Percentiles rank a stretch among this genome's conserved stretches.
Conservation (phyloP, 345 rosid genomes). For the Pistacia vera region DNA sequence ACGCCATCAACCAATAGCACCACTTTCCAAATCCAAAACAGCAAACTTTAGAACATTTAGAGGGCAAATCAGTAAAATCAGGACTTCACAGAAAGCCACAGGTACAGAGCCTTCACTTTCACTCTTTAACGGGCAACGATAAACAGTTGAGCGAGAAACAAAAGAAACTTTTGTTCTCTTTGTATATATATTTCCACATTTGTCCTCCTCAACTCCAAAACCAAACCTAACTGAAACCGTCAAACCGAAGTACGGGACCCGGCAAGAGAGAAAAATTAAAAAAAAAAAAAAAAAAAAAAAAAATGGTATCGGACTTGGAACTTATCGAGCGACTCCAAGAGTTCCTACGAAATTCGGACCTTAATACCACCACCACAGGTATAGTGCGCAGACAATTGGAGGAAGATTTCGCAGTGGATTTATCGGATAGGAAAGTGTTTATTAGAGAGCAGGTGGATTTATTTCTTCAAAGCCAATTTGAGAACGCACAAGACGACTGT, state of each 20-base stretch:
- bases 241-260: slow-evolving; percentile 6
- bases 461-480: slow-evolving; percentile 39
- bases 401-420: slow-evolving; percentile 48
- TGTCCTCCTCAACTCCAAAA: slow-evolving; percentile 8
- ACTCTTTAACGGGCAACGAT: slow-evolving; percentile 13
- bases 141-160: slow-evolving; percentile 23
- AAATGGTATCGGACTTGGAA: slow-evolving; percentile 53
- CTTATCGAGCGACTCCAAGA: slow-evolving; percentile 39
- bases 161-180: not conserved
- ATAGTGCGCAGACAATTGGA: slow-evolving; percentile 45
- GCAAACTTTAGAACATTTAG: not conserved
- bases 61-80: not conserved
- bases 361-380: slow-evolving; percentile 47
- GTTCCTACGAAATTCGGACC: slow-evolving; percentile 45
- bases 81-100: not conserved
- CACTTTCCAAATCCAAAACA: not conserved
- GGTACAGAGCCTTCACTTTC: not conserved
- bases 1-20: not conserved
- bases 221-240: not conserved
- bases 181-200: slow-evolving; percentile 8
- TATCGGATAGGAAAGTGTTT: slow-evolving; percentile 45
- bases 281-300: not conserved
- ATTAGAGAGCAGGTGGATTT: slow-evolving; percentile 53
- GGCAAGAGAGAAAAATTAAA: not conserved
- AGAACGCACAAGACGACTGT: slow-evolving; percentile 21